Percentiles rank a stretch among this genome's conserved stretches.
phyloP scores from a whole-genome alignment of 331 rosid genomes.

The Pyrus hybrid region DNA sequence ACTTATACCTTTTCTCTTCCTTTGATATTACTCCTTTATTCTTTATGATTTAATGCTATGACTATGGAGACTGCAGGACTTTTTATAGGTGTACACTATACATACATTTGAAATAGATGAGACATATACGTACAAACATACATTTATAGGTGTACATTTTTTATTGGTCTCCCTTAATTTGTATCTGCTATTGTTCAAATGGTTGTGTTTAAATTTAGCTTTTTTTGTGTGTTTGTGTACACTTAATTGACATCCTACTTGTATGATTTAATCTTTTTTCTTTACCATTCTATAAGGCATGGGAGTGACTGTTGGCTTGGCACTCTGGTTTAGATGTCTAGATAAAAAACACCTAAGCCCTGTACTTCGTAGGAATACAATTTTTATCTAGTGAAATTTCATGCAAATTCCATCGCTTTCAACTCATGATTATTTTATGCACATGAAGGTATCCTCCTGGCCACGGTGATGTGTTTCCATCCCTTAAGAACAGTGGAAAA shows the following conservation, averaged over 20 bases:
- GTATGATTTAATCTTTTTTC: not conserved
- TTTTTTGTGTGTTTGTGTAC: not conserved
- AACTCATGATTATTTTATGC: slow-evolving; percentile 1
- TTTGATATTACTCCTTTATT: not conserved
- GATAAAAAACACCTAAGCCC: not conserved
- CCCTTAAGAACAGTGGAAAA: slow-evolving; percentile 80
- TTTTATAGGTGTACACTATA: not conserved
- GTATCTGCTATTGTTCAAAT: no score
- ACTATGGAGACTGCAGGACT: not conserved
- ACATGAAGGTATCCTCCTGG: slow-evolving; percentile 94
- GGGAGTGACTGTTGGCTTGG: not conserved
- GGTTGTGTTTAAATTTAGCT: no score
- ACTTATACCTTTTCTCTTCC: not conserved
- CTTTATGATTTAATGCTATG: not conserved
- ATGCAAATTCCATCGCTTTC: not conserved
- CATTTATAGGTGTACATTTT: not conserved
- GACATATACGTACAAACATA: not conserved
- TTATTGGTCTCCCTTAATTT: no score
- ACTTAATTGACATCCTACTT: not conserved
- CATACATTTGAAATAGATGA: not conserved
- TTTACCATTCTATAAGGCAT: not conserved
- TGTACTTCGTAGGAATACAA: not conserved
- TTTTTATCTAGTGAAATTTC: not conserved
- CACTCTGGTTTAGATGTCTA: not conserved
- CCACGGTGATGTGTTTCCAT: slow-evolving; percentile 94